Evolutionary conservation across 139 green algal species (phyloP).

Genomic region (Yamagishiella unicocca): DNA sequence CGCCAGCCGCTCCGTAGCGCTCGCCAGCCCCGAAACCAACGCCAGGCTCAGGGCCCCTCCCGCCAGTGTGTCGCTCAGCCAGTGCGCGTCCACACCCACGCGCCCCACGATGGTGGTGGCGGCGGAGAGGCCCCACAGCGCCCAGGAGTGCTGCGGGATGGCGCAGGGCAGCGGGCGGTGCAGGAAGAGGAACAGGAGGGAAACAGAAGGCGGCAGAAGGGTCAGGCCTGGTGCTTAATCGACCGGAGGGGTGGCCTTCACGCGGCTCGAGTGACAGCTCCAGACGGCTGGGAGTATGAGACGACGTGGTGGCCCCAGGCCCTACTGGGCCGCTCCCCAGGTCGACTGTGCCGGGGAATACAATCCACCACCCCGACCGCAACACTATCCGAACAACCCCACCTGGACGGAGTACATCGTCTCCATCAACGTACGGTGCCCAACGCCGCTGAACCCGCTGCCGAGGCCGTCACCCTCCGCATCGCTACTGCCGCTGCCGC

Average conservation of each 20-base stretch:
- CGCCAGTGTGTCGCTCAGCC: slow-evolving; percentile 56
- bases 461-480: background rate
- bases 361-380: too few relatives aligned
- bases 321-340: too few relatives aligned
- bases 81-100: slow-evolving; percentile 56
- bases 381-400: too few relatives aligned
- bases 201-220: background rate
- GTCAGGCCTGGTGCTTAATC: too few relatives aligned
- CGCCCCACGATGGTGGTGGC: slow-evolving; percentile 46
- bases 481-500: background rate
- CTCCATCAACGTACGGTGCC: background rate
- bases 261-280: too few relatives aligned
- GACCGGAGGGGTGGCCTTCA: too few relatives aligned
- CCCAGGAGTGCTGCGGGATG: background rate
- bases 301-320: too few relatives aligned
- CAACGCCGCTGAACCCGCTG: background rate
- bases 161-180: background rate
- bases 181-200: background rate
- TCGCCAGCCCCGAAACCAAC: slow-evolving; percentile 30
- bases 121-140: slow-evolving; percentile 34
- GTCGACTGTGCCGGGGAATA: too few relatives aligned
- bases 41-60: slow-evolving; percentile 21
- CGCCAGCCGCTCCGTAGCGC: background rate
- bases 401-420: slow-evolving; percentile 3
- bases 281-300: too few relatives aligned